These are phyloP conservation scores for Botrytis aclada DNA, from an alignment of 2,329 filamentous ascomycete genomes.

Conservation along the genomic window DNA sequence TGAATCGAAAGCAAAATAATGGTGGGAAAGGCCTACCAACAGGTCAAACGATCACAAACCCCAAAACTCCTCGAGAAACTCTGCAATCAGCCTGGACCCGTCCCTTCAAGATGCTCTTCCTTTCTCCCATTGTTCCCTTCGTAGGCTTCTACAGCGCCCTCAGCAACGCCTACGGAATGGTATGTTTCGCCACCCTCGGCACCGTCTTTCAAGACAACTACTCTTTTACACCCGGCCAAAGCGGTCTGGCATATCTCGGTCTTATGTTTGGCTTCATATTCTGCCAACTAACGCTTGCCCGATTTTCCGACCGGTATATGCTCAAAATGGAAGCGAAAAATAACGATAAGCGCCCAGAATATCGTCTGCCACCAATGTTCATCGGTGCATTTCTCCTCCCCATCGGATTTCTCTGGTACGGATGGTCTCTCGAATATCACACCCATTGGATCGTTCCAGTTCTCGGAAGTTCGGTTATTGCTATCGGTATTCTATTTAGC, in stretches of 20 bases:
- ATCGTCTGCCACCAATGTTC: constrained; percentile 45
- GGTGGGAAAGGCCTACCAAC: not conserved
- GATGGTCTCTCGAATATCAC: constrained; percentile 53
- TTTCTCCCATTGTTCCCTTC: not conserved
- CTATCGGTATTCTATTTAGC: constrained; percentile 48
- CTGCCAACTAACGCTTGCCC: not conserved
- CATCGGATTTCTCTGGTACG: constrained; percentile 53
- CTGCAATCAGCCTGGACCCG: not conserved
- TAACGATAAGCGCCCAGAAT: constrained; percentile 40
- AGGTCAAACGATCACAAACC: not conserved
- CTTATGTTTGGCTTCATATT: not conserved
- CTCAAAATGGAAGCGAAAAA: constrained; percentile 39
- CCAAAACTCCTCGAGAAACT: not conserved
- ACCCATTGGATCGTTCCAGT: constrained; percentile 57
- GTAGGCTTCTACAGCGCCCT: constrained; percentile 1
- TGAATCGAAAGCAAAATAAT: constrained; percentile 42
- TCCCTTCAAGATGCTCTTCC: not conserved
- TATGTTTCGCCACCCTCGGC: not conserved
- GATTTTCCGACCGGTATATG: constrained; percentile 3
- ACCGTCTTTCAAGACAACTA: not conserved
- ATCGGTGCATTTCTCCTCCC: constrained; percentile 53
- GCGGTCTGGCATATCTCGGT: not conserved
- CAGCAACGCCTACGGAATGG: not conserved
- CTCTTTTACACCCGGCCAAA: not conserved
- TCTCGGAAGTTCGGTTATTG: constrained; percentile 47